phyloP scores from a whole-genome alignment of 1,284 basidiomycete species.

The Ustilago trichophora region DNA sequence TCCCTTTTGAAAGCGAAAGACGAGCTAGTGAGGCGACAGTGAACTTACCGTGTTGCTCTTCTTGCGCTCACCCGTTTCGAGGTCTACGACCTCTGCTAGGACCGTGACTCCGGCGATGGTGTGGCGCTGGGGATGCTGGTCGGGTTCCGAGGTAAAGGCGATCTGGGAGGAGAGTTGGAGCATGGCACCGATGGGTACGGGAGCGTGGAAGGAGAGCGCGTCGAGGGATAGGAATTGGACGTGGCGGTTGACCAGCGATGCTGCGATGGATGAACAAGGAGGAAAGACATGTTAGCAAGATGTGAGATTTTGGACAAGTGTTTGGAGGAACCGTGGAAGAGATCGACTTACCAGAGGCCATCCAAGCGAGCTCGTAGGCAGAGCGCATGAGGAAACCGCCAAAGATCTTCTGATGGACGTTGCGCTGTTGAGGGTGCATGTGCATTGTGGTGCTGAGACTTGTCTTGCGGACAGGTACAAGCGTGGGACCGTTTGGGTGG shows the following conservation, averaged over 20 bases:
- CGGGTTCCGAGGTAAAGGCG: slow-evolving; percentile 44
- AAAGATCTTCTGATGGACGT: slow-evolving; percentile 58
- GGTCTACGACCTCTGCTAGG: slow-evolving; percentile 55
- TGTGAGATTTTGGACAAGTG: no score
- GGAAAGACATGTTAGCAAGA: no score
- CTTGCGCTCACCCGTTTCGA: slow-evolving; percentile 45
- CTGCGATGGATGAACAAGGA: slow-evolving; percentile 8
- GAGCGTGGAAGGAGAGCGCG: slow-evolving; percentile 56
- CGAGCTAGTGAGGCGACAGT: not conserved
- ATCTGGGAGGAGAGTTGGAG: slow-evolving; percentile 57
- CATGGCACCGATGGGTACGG: slow-evolving; percentile 60
- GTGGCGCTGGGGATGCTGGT: slow-evolving; percentile 8
- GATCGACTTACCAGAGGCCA: slow-evolving; percentile 54
- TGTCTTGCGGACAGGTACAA: slow-evolving; percentile 58
- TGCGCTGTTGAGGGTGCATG: slow-evolving; percentile 63
- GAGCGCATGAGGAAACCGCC: slow-evolving; percentile 57
- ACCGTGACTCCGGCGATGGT: slow-evolving; percentile 52
- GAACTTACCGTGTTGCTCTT: slow-evolving; percentile 53
- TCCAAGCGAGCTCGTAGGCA: slow-evolving; percentile 67
- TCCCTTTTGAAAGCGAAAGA: no score
- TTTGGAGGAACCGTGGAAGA: no score
- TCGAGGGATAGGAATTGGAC: slow-evolving; percentile 67
- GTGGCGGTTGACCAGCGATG: slow-evolving; percentile 58
- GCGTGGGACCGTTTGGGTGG: slow-evolving; percentile 16
- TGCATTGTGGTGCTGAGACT: slow-evolving; percentile 53